Evolutionary conservation across 2,329 filamentous ascomycete genomes (phyloP).

Genomic region (Magnaporthiopsis rhizophila): DNA sequence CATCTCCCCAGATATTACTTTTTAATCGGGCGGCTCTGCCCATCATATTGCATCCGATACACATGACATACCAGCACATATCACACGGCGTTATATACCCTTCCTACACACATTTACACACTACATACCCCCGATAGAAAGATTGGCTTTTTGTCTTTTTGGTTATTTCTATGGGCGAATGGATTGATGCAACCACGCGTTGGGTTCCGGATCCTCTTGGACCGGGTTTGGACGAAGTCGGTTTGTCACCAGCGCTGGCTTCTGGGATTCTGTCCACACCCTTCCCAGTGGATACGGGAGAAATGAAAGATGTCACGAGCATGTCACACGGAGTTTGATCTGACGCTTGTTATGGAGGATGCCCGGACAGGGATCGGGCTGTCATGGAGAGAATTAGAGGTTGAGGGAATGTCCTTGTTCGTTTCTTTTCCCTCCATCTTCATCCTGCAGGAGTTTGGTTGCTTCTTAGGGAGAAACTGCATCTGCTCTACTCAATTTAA

Average conservation of each 20-base stretch:
- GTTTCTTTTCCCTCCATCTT: background rate
- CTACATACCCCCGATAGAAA: background rate
- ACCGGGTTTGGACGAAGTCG: background rate
- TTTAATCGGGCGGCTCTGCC: background rate
- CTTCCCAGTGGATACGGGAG: background rate
- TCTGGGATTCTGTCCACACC: background rate
- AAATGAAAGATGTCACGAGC: background rate
- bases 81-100: slow-evolving; percentile 8
- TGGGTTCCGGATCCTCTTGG: background rate
- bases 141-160: slow-evolving; percentile 3
- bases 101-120: slow-evolving; percentile 1
- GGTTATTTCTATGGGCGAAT: background rate
- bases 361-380: background rate
- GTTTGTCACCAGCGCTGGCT: background rate
- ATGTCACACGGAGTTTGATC: background rate
- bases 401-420: background rate
- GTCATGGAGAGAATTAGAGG: background rate
- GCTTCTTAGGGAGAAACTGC: background rate
- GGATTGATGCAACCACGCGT: background rate
- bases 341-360: background rate
- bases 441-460: background rate
- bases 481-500: background rate
- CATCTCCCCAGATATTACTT: background rate
- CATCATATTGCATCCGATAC: background rate
- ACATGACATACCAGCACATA: slow-evolving; percentile 4